These are phyloP conservation scores for Seminavis robusta DNA, from an alignment of 108 stramenopile species.

Conservation along the genomic window DNA sequence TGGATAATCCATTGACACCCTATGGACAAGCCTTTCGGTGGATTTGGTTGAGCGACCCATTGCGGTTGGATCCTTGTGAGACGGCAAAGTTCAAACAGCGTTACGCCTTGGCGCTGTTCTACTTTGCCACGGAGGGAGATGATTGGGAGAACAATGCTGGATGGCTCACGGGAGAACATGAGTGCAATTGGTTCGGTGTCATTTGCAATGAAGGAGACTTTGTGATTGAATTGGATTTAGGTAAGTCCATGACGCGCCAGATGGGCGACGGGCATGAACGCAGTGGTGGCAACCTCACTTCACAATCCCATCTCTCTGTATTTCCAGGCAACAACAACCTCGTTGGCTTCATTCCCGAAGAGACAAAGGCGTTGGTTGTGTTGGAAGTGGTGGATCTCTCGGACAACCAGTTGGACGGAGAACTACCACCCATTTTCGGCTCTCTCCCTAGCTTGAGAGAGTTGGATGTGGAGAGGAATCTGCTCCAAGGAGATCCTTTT, in stretches of 20 bases:
- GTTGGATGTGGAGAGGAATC: slow-evolving; percentile 39
- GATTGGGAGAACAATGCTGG: slow-evolving; percentile 24
- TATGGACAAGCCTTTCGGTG: slow-evolving; percentile 37
- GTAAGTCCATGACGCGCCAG: slow-evolving; percentile 17
- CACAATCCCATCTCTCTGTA: not conserved
- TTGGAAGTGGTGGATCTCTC: slow-evolving; percentile 22
- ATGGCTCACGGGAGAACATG: slow-evolving; percentile 53
- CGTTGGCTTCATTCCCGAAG: slow-evolving; percentile 23
- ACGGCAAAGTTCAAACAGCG: slow-evolving; percentile 33
- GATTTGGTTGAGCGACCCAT: slow-evolving; percentile 23
- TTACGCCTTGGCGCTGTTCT: slow-evolving; percentile 56
- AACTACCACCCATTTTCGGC: slow-evolving; percentile 19
- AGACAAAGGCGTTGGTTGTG: slow-evolving; percentile 15
- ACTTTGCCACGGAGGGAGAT: slow-evolving; percentile 40
- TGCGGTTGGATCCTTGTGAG: slow-evolving; percentile 23
- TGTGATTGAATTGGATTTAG: slow-evolving; percentile 7
- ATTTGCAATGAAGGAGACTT: slow-evolving; percentile 22
- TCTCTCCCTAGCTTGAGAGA: slow-evolving; percentile 18
- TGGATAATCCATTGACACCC: slow-evolving; percentile 30
- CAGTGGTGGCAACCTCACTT: not conserved
- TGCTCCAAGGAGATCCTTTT: slow-evolving; percentile 23
- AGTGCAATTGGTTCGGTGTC: slow-evolving; percentile 65
- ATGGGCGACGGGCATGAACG: not conserved
- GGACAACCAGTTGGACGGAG: slow-evolving; percentile 26
- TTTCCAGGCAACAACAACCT: slow-evolving; percentile 27